These are phyloP conservation scores for Sporodiniella umbellata DNA, from an alignment of 371 early-diverging fungal species.

Conservation along the genomic window DNA sequence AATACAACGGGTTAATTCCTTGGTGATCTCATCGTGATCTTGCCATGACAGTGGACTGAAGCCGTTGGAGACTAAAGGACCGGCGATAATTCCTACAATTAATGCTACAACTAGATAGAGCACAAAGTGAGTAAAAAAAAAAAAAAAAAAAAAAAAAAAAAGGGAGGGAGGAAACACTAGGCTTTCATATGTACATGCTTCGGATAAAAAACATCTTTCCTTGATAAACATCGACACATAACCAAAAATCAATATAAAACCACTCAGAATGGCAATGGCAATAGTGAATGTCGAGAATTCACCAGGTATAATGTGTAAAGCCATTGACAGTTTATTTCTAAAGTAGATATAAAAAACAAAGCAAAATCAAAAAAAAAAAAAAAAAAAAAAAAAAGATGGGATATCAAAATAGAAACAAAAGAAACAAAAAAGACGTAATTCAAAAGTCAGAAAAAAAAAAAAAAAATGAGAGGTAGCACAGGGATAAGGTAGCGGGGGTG, in stretches of 20 bases:
- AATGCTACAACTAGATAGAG: conserved; percentile 70
- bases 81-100: conserved; percentile 85
- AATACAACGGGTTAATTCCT: conserved; percentile 73
- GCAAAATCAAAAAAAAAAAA: background rate
- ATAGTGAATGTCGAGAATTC: conserved; percentile 49
- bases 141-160: too few relatives aligned
- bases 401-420: too few relatives aligned
- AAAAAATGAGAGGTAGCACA: too few relatives aligned
- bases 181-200: conserved; percentile 59
- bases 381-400: background rate
- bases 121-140: too few relatives aligned
- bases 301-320: conserved; percentile 37
- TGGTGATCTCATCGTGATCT: conserved; percentile 51
- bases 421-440: too few relatives aligned
- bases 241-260: conserved; percentile 84
- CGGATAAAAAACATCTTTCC: conserved; percentile 87
- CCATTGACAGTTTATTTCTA: too few relatives aligned
- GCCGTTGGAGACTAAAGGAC: conserved; percentile 65
- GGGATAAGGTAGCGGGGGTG: too few relatives aligned
- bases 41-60: conserved; percentile 59
- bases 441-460: too few relatives aligned
- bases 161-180: too few relatives aligned
- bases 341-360: background rate
- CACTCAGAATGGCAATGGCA: conserved; percentile 65
- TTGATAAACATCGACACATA: conserved; percentile 90